Evolutionary conservation across 1,139 yeast species (phyloP), one percentile per base, ranked within the genome.

Genomic region (Yamadazyma mexicana): DNA sequence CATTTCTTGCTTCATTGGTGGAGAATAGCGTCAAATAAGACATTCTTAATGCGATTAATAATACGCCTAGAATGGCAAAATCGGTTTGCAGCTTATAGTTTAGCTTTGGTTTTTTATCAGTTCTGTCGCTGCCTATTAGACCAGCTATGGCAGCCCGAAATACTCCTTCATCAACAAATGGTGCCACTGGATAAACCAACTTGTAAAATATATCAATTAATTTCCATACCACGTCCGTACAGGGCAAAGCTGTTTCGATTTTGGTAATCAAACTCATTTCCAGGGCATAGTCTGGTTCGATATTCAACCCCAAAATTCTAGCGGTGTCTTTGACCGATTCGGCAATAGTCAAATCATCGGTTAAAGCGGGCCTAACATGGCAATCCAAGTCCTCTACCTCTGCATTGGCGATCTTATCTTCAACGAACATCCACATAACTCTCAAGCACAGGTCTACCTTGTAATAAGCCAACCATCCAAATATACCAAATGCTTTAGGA

Each of bases 161-260:
- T 2, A 49, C 51, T 15, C 39, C 51, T 48, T 79, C 79, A 43
- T 75, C 79, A 9, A 77, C 35, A 40, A 67, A 64, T 3, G 83
- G 82, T 42, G 64, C 52, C 33, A 69, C 64, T 0, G 77, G 73
- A 43, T 72, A 73, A 8, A 75, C 61, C 17, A 60, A 55, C 2
- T 50, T 51, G 51, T 76, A 76, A 48, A 64, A 79, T 25, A 75
- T 56, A 30, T 69, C 66, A 12, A 75, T 52, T 3, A 73, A 60
- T 22, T 64, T 47, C 80, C 81, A 75, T 2, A 76, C 50, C 1
- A 67, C 67, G 40, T 63, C 66, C 27, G 58, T 64, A 5, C 50
- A 54, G 0, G 83, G 83, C 27, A 78, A 51, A 4, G 65, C 62
- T 35, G 65, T 56, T 36, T 70, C 61, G 15, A 78, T 69, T 44